These are phyloP conservation scores for Phytophthora ohioensis DNA, from an alignment of 352 stramenopile genomes.

Conservation along the genomic window DNA sequence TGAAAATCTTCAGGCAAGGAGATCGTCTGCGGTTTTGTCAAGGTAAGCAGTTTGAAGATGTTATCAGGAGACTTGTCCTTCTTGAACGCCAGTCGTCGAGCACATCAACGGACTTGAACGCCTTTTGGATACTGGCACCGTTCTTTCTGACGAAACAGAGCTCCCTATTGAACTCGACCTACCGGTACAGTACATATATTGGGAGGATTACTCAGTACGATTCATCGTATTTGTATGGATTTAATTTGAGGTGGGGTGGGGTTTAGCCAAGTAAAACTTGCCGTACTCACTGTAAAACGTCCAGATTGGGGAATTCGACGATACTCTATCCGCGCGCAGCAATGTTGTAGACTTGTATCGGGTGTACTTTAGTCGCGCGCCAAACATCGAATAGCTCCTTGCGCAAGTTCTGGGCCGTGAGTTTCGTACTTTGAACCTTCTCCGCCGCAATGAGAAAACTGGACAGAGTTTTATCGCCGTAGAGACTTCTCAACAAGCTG, in stretches of 20 bases:
- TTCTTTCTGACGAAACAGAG: too few species aligned
- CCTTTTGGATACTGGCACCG: too few species aligned
- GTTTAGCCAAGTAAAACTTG: background rate
- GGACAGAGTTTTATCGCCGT: background rate
- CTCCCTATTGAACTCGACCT: too few species aligned
- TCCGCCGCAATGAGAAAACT: slow-evolving; percentile 11
- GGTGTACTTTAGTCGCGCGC: background rate
- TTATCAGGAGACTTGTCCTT: slow-evolving; percentile 4
- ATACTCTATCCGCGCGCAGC: background rate
- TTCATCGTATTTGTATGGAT: too few species aligned
- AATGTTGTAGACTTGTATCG: background rate
- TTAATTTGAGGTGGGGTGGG: too few species aligned
- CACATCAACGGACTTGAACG: background rate
- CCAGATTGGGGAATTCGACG: background rate
- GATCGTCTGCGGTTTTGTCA: slow-evolving; percentile 10
- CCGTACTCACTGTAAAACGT: slow-evolving; percentile 5
- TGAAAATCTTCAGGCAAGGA: slow-evolving; percentile 30
- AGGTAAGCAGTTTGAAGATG: slow-evolving; percentile 6
- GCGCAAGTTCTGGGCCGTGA: slow-evolving; percentile 4
- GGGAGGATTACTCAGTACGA: too few species aligned
- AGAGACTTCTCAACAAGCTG: background rate
- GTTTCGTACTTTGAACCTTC: slow-evolving; percentile 7
- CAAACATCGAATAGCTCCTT: background rate
- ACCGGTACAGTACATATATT: too few species aligned
- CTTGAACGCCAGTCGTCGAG: slow-evolving; percentile 3